Percentiles rank a stretch among this genome's conserved stretches.
Conservation (phyloP, 495 filamentous ascomycete species). For the Neurospora sp. region DNA sequence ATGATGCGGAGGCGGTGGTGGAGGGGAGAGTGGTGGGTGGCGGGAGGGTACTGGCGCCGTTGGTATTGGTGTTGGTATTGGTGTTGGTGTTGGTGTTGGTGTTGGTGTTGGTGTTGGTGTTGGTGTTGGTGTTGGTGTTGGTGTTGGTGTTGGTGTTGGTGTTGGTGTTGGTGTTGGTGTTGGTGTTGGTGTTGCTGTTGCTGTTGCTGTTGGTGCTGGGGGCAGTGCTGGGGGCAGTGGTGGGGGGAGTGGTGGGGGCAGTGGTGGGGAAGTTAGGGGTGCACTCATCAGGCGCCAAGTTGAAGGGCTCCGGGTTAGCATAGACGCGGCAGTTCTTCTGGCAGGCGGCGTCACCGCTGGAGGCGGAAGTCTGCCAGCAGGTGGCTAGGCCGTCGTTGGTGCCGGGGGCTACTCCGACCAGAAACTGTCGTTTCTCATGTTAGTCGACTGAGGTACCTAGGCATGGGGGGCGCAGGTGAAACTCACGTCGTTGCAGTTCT, state of each 20-base stretch:
- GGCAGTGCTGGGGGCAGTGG: not conserved
- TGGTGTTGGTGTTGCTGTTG: not conserved
- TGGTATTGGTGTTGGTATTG: not conserved
- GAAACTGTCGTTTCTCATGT: no score
- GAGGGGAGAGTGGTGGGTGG: no score
- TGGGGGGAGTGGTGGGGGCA: not conserved
- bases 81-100: not conserved
- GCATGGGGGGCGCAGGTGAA: no score
- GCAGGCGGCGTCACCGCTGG: constrained; percentile 21
- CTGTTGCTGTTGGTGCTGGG: no score
- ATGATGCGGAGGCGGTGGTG: not conserved
- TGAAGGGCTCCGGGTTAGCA: constrained; percentile 11
- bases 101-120: not conserved
- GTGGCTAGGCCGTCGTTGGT: constrained; percentile 4
- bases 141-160: no score
- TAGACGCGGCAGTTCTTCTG: constrained; percentile 32
- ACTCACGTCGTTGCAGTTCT: constrained; percentile 17
- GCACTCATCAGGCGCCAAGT: constrained; percentile 14
- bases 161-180: not conserved
- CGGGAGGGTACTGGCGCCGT: not conserved
- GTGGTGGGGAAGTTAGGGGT: constrained; percentile 12
- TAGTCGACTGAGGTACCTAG: no score
- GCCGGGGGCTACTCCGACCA: constrained; percentile 19
- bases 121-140: no score
- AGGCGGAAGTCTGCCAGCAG: constrained; percentile 16